These are phyloP conservation scores for Rhododendron mucronatum DNA, from an alignment of 148 eudicot genomes.

Conservation along the genomic window DNA sequence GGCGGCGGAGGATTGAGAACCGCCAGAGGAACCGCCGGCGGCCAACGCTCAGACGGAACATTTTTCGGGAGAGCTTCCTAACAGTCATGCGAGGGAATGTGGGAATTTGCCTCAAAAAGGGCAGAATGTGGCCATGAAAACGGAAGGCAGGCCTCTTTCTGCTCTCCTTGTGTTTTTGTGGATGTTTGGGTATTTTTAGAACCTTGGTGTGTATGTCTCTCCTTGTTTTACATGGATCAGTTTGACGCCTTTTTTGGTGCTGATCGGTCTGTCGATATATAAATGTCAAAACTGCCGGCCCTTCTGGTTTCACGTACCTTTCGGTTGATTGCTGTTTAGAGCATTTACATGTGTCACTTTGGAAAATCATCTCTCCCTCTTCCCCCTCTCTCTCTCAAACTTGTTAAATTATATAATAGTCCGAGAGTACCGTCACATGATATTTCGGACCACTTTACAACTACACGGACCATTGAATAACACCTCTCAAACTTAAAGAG, in stretches of 20 bases:
- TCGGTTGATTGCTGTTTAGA: background rate
- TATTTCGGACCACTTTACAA: too few relatives aligned
- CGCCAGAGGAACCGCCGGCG: background rate
- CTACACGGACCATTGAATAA: too few relatives aligned
- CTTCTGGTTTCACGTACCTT: background rate
- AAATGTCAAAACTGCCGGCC: background rate
- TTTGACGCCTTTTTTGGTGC: background rate
- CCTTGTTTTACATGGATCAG: background rate
- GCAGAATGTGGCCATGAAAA: background rate
- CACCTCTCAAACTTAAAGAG: background rate
- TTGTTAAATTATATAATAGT: too few relatives aligned
- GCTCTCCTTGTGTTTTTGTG: background rate
- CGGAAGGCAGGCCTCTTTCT: background rate
- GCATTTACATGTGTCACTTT: background rate
- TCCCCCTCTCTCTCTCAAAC: background rate
- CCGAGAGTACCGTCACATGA: fast-evolving
- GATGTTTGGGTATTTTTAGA: background rate
- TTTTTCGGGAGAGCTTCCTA: background rate
- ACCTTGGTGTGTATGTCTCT: background rate
- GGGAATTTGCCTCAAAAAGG: background rate
- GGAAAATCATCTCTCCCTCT: background rate
- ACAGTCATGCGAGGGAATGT: background rate
- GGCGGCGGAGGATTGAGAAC: background rate
- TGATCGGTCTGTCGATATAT: background rate
- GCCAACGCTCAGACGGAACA: background rate